These are phyloP conservation scores for Boletellus emodensis DNA, from an alignment of 768 basidiomycete species.

Conservation along the genomic window DNA sequence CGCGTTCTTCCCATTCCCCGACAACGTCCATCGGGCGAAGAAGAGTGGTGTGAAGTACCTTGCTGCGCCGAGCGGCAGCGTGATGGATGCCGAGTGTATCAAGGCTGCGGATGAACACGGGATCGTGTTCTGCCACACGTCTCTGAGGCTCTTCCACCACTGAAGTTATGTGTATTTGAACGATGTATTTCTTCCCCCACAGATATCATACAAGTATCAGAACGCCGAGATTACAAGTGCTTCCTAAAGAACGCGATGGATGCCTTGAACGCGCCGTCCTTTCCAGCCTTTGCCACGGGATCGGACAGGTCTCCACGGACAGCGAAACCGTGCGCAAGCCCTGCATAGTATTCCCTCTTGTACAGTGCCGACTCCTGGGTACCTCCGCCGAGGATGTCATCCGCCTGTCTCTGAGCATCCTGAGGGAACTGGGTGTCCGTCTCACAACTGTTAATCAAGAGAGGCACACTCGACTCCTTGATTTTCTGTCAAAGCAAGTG, in stretches of 20 bases:
- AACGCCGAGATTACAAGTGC: conserved; percentile 15
- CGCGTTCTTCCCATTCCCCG: conserved; percentile 99
- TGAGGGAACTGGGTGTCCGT: conserved; percentile 48
- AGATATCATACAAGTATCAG: neutral
- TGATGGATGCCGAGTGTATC: conserved; percentile 97
- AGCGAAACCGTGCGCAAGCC: conserved; percentile 54
- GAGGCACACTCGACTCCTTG: conserved; percentile 44
- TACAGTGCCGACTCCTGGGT: conserved; percentile 43
- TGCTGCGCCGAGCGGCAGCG: conserved; percentile 88
- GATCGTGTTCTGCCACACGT: conserved; percentile 90
- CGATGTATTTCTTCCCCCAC: neutral
- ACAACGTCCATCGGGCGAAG: conserved; percentile 91
- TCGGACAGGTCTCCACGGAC: conserved; percentile 46
- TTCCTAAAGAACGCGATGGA: conserved; percentile 52
- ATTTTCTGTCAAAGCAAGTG: conserved; percentile 41
- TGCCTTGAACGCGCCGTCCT: conserved; percentile 51
- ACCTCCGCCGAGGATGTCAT: conserved; percentile 45
- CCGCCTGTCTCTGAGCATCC: conserved; percentile 42
- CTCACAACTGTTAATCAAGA: conserved; percentile 67
- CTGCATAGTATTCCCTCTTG: conserved; percentile 24
- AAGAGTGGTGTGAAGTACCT: conserved; percentile 92
- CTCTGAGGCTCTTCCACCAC: conserved; percentile 87
- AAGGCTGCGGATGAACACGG: conserved; percentile 92
- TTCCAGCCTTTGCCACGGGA: conserved; percentile 54
- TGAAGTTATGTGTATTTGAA: conserved; percentile 27